Conservation (phyloP, 2,329 filamentous ascomycete species). For the Penicillium sp. region DNA sequence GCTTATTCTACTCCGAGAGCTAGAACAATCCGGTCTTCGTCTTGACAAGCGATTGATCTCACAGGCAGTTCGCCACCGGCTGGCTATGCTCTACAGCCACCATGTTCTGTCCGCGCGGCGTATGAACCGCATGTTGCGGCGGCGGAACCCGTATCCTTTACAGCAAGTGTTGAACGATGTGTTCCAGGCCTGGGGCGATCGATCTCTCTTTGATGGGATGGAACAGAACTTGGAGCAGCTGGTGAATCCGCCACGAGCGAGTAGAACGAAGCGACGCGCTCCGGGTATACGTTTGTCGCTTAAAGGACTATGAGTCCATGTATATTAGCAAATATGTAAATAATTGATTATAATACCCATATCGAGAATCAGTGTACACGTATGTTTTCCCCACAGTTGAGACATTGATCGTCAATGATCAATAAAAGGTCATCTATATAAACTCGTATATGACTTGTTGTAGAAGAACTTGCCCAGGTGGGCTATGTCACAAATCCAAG, state of each 20-base stretch:
- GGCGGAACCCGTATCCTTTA: constrained; percentile 37
- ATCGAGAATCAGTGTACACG: background rate
- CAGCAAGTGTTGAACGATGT: constrained; percentile 36
- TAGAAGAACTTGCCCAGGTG: background rate
- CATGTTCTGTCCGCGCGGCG: constrained; percentile 31
- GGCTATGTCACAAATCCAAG: constrained; percentile 3
- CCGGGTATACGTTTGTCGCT: constrained; percentile 9
- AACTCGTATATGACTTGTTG: too few species aligned
- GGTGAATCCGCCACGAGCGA: constrained; percentile 25
- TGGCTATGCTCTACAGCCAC: constrained; percentile 39
- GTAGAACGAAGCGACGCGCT: constrained; percentile 11
- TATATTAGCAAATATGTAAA: constrained; percentile 12
- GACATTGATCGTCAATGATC: background rate
- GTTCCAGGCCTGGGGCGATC: constrained; percentile 36
- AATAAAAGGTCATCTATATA: background rate
- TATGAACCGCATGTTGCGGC: constrained; percentile 39
- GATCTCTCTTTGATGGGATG: constrained; percentile 30
- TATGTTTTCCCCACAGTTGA: background rate
- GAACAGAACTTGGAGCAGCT: constrained; percentile 24
- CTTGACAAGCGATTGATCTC: constrained; percentile 33
- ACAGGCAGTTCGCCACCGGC: constrained; percentile 37
- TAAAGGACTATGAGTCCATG: constrained; percentile 10
- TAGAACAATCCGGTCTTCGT: constrained; percentile 38
- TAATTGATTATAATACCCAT: constrained; percentile 10
- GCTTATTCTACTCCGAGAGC: constrained; percentile 39